phyloP scores from a whole-genome alignment of 306 rosid genomes.

The Trichosanthes cucumerina region DNA sequence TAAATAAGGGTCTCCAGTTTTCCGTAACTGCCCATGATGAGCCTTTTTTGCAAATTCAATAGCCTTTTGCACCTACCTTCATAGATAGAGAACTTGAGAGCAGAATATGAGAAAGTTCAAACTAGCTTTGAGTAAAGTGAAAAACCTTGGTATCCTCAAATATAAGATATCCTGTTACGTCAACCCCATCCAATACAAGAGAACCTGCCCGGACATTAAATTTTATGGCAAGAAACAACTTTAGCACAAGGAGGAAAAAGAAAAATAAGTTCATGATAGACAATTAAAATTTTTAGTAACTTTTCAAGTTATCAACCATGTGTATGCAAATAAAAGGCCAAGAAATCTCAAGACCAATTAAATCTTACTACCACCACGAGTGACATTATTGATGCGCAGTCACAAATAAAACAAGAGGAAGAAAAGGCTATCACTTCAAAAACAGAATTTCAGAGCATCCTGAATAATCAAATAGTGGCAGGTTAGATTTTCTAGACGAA shows the following conservation, averaged over 20 bases:
- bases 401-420: neutral
- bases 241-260: neutral
- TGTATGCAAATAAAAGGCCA: neutral
- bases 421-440: neutral
- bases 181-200: slow-evolving; percentile 73
- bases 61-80: slow-evolving; percentile 99
- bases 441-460: neutral
- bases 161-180: slow-evolving; percentile 72
- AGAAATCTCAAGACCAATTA: neutral
- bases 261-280: neutral
- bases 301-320: neutral
- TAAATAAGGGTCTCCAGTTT: slow-evolving; percentile 89
- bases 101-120: slow-evolving; percentile 17
- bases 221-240: neutral
- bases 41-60: slow-evolving; percentile 84
- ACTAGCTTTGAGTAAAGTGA: slow-evolving; percentile 16
- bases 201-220: slow-evolving; percentile 47
- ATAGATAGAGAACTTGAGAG: slow-evolving; percentile 42
- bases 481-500: neutral
- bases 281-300: neutral
- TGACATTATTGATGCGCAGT: neutral
- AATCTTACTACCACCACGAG: neutral
- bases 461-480: neutral
- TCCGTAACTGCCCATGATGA: slow-evolving; percentile 76
- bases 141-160: slow-evolving; percentile 73